Evolutionary conservation across 169 alveolate genomes (phyloP), one percentile per base, ranked within the genome.

Genomic region (Theileria annulata): DNA sequence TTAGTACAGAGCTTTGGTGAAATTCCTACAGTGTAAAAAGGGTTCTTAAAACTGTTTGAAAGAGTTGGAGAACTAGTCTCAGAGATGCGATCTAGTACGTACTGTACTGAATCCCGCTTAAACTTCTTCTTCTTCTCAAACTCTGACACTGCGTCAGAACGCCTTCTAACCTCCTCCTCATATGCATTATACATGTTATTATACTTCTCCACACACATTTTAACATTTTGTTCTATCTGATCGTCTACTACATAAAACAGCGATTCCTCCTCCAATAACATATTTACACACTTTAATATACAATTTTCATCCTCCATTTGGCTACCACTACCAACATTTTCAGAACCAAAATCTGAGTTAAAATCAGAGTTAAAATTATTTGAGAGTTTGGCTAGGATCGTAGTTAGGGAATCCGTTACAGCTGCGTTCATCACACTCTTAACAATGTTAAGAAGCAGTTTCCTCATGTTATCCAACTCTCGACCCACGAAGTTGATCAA

Each of bases 31-130:
- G 86, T 83, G 71, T 90, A 90, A 71, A 72, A 86, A 23, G 94
- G 91, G 71, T 90, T 90, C 58, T 79, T 75, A 47, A 77, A 85
- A 12, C 74, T 69, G 9, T 81, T 63, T 54, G 88, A 78, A 17
- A 87, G 84, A 35, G 64, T 86, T 48, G 77, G 66, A 71, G 87
- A 79, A 31, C 77, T 74, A 28, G 51, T 75, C 63, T 90, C 94
- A 47, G 75, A 31, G 49, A 83, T 67, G 48, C 94, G 76, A 10
- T 82, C 88, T 12, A 90, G 77, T 12, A 90, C 79, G 42, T 84
- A 90, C 23, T 76, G 82, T 21, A 90, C 86, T 8, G 94, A 92
- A 47, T 90, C 94, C 64, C 91, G 85, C 72, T 87, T 88, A 69
- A 83, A 79, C 67, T 90, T 88, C 64, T 64, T 54, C 80, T 87